Percentiles rank a stretch among this genome's conserved stretches.
These are phyloP conservation scores for Aegle marmelos DNA, from an alignment of 345 rosid species.

Conservation along the genomic window DNA sequence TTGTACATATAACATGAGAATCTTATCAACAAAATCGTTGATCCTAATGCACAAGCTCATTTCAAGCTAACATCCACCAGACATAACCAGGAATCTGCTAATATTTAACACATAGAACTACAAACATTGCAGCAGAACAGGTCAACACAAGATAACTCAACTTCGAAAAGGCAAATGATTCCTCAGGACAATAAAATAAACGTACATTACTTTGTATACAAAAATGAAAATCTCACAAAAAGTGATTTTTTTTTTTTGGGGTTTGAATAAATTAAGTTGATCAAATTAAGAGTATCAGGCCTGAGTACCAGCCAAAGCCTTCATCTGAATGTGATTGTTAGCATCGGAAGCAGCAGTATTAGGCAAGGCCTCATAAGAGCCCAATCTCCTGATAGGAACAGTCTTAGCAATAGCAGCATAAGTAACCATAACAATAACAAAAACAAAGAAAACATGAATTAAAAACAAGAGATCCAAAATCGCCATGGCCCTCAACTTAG, in stretches of 20 bases:
- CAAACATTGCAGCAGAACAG: background rate
- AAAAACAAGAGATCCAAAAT: slow-evolving; percentile 76
- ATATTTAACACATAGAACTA: background rate
- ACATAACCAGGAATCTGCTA: background rate
- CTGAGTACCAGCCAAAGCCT: slow-evolving; percentile 76
- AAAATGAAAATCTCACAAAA: background rate
- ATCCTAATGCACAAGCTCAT: background rate
- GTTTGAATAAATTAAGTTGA: background rate
- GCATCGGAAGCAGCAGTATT: slow-evolving; percentile 35
- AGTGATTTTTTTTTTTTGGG: background rate
- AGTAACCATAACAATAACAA: slow-evolving; percentile 46
- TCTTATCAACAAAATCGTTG: background rate
- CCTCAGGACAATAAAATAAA: background rate
- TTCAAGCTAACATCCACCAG: background rate
- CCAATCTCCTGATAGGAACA: slow-evolving; percentile 52
- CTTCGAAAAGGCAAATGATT: background rate
- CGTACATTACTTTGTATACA: slow-evolving; percentile 4
- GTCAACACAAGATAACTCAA: background rate
- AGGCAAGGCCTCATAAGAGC: slow-evolving; percentile 80
- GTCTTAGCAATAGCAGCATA: slow-evolving; percentile 55
- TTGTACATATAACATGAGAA: background rate
- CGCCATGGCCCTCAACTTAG: slow-evolving; percentile 75
- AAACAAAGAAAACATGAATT: slow-evolving; percentile 63
- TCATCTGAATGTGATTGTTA: slow-evolving; percentile 69
- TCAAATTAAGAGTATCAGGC: slow-evolving; percentile 36